phyloP scores from a whole-genome alignment of 1,284 basidiomycete species.

The Spongispora temasekensis region DNA sequence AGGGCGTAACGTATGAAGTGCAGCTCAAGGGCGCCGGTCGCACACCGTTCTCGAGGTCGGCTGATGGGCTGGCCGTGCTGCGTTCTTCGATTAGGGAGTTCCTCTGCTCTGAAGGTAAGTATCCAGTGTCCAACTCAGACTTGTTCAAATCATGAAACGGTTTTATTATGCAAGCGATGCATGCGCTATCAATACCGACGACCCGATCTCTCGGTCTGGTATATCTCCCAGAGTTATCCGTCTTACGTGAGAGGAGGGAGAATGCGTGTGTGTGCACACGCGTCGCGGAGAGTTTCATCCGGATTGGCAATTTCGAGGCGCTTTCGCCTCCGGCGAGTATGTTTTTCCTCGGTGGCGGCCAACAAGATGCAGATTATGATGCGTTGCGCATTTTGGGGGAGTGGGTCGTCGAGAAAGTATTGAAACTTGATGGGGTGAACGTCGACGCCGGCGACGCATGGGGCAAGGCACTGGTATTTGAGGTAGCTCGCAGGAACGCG shows the following conservation, averaged over 20 bases:
- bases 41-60: conserved; percentile 89
- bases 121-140: too few relatives aligned
- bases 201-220: conserved; percentile 86
- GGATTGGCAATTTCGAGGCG: conserved; percentile 91
- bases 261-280: conserved; percentile 82
- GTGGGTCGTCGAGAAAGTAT: conserved; percentile 65
- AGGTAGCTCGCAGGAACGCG: conserved; percentile 82
- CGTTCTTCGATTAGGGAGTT: conserved; percentile 93
- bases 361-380: conserved; percentile 76
- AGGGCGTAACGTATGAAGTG: conserved; percentile 71
- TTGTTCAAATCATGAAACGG: too few relatives aligned
- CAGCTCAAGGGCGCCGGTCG: conserved; percentile 95
- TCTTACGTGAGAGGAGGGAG: conserved; percentile 81
- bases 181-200: conserved; percentile 86
- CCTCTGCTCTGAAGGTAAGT: conserved; percentile 78
- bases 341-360: conserved; percentile 72
- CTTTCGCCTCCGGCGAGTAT: conserved; percentile 71
- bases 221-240: conserved; percentile 73
- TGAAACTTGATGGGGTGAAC: conserved; percentile 46
- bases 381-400: conserved; percentile 72
- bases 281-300: conserved; percentile 87
- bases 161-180: conserved; percentile 64
- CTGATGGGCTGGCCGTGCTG: conserved; percentile 92
- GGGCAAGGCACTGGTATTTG: conserved; percentile 73
- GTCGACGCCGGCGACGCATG: conserved; percentile 54